Evolutionary conservation across 2,329 filamentous ascomycete species (phyloP), one percentile per base, ranked within the genome.

Genomic region (Xylaria sp.): DNA sequence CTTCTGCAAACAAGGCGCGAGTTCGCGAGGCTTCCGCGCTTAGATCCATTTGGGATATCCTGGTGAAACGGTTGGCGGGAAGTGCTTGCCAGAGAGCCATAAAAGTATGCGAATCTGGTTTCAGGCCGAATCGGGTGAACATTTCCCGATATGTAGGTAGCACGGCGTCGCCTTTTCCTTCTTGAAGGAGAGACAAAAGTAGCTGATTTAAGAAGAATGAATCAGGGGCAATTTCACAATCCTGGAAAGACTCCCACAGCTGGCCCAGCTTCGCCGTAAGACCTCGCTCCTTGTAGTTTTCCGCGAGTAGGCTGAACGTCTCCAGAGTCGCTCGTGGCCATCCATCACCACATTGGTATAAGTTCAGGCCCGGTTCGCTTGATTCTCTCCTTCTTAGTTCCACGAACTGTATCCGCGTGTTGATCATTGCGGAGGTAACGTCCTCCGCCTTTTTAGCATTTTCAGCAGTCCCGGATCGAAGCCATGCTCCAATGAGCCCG

Each of bases 161-260:
- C 0, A 91, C 87, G 59, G 86, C 81, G 28, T 80, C 78, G 53
- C 85, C 83, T 61, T 88, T 82, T 59, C 87, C 87, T 66, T 86
- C 86, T 68, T 89, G 86, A 56, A 91, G 84, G 70, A 90, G 86
- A 6, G 89, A 88, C 68, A 89, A 88, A 31, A 96, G 86, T 26
- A 94, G 82, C 76, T 94, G 91, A 79, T 95, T 96, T 84, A 94
- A 88, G 81, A 94, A 91, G 78, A 90, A 92, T 9, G 89, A 88
- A 75, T 93, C 90, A 1, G 90, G 87, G 63, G 82, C 84, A 69
- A 95, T 89, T 70, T 90, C 86, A 15, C 90, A 87, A 53, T 87
- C 82, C 15, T 83, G 81, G 70, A 93, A 89, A 1, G 88, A 87
- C 38, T 87, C 83, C 79, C 89, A 90, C 4, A 95, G 82, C 60